These are phyloP conservation scores for Grosmannia clavigera DNA, from an alignment of 2,329 filamentous ascomycete species.

Conservation along the genomic window DNA sequence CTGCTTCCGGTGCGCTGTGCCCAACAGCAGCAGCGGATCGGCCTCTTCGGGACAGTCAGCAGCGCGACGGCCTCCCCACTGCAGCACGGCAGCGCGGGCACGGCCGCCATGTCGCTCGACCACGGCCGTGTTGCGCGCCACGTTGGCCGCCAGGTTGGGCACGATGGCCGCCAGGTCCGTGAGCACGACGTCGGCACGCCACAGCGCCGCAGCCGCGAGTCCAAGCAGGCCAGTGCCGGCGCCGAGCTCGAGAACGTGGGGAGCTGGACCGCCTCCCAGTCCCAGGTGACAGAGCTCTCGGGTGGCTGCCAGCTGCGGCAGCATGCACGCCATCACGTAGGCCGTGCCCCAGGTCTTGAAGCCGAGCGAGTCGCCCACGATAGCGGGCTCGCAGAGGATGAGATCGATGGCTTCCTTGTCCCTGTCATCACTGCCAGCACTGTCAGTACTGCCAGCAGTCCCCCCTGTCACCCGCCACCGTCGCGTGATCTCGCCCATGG, in stretches of 20 bases:
- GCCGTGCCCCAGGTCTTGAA: constrained; percentile 95
- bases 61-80: constrained; percentile 42
- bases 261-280: too few species aligned
- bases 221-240: constrained; percentile 88
- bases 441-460: too few species aligned
- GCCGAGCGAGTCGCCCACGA: constrained; percentile 79
- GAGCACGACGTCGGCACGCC: constrained; percentile 53
- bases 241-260: constrained; percentile 60
- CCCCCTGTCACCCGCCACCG: constrained; percentile 36
- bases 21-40: constrained; percentile 30
- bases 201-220: constrained; percentile 65
- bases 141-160: constrained; percentile 66
- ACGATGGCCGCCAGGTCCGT: constrained; percentile 81
- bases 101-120: constrained; percentile 43
- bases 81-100: constrained; percentile 53
- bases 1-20: constrained; percentile 1
- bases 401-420: constrained; percentile 37
- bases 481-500: constrained; percentile 45
- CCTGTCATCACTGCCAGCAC: too few species aligned
- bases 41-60: constrained; percentile 24
- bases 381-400: constrained; percentile 68
- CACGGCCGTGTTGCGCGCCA: constrained; percentile 45
- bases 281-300: neutral
- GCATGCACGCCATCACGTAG: constrained; percentile 66
- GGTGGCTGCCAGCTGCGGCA: constrained; percentile 24